Percentiles rank a stretch among this genome's conserved stretches.
phyloP scores from a whole-genome alignment of 148 eudicot species.

The Vaccinium corymbosum region DNA sequence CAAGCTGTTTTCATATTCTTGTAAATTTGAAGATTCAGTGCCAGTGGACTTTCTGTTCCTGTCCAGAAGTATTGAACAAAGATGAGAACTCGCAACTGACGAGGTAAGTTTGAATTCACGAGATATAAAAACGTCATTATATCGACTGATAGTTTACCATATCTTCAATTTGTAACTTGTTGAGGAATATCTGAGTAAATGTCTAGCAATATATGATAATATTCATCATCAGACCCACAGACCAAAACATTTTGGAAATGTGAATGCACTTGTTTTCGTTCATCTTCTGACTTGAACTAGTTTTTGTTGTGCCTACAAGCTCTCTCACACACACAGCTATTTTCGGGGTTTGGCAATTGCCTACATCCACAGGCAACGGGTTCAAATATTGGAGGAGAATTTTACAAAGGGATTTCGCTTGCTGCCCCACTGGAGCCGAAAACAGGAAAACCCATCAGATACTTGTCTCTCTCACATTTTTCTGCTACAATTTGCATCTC shows the following conservation, averaged over 20 bases:
- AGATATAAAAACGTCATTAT: not conserved
- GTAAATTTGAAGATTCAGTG: slow-evolving; percentile 12
- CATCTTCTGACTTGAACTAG: not conserved
- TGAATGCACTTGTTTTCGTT: not conserved
- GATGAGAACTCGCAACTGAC: slow-evolving; percentile 10
- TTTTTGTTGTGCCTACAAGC: not conserved
- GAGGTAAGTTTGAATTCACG: not conserved
- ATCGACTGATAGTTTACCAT: not conserved
- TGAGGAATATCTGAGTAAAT: not conserved
- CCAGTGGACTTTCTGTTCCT: slow-evolving; percentile 14
- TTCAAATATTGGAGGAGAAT: not conserved
- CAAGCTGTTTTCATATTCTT: slow-evolving; percentile 16
- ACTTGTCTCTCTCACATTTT: not conserved
- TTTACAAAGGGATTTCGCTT: not conserved
- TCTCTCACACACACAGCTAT: not conserved
- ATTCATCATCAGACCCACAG: slow-evolving; percentile 3
- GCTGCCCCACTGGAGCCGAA: not conserved
- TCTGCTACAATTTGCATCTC: not conserved
- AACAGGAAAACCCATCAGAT: not conserved
- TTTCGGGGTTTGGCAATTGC: too few species aligned
- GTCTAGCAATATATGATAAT: not conserved
- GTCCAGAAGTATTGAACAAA: slow-evolving; percentile 17
- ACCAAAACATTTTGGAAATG: slow-evolving; percentile 4
- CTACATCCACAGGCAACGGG: too few species aligned
- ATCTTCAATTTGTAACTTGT: not conserved